Evolutionary conservation across 495 filamentous ascomycete species (phyloP).

Genomic region (Podospora conica): DNA sequence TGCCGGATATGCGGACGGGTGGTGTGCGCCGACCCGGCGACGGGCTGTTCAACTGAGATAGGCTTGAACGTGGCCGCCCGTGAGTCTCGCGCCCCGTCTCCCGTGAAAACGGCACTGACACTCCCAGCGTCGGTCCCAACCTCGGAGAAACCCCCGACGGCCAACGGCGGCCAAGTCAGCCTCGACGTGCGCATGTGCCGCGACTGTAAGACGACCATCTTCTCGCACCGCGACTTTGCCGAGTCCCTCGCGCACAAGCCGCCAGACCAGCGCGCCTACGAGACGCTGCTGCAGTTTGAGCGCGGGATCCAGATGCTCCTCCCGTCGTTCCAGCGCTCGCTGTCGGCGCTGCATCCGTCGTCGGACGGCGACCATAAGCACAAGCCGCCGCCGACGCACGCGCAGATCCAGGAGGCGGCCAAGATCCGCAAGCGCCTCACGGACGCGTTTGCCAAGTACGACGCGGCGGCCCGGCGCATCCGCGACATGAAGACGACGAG

Average conservation of each 20-base stretch:
- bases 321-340: slow-evolving; percentile 78
- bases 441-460: slow-evolving; percentile 87
- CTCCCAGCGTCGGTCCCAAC: slow-evolving; percentile 28
- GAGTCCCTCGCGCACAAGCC: slow-evolving; percentile 62
- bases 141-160: slow-evolving; percentile 53
- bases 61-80: slow-evolving; percentile 65
- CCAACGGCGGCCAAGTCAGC: slow-evolving; percentile 47
- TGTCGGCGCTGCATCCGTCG: slow-evolving; percentile 46
- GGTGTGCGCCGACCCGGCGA: slow-evolving; percentile 79
- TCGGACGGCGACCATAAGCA: slow-evolving; percentile 45
- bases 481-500: slow-evolving; percentile 68
- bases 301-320: slow-evolving; percentile 76
- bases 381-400: slow-evolving; percentile 60
- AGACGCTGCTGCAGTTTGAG: slow-evolving; percentile 84
- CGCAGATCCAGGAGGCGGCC: slow-evolving; percentile 77
- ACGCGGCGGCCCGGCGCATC: slow-evolving; percentile 75
- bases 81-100: slow-evolving; percentile 35
- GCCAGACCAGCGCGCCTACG: slow-evolving; percentile 73
- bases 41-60: slow-evolving; percentile 78
- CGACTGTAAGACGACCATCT: slow-evolving; percentile 79
- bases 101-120: neutral
- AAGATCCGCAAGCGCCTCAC: slow-evolving; percentile 87
- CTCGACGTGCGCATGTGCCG: slow-evolving; percentile 87
- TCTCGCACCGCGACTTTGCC: slow-evolving; percentile 76
- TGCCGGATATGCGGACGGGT: slow-evolving; percentile 89